Base-by-base conservation (phyloP, 2,329 filamentous ascomycete genomes). In the Orbilia oligospora region DNA sequence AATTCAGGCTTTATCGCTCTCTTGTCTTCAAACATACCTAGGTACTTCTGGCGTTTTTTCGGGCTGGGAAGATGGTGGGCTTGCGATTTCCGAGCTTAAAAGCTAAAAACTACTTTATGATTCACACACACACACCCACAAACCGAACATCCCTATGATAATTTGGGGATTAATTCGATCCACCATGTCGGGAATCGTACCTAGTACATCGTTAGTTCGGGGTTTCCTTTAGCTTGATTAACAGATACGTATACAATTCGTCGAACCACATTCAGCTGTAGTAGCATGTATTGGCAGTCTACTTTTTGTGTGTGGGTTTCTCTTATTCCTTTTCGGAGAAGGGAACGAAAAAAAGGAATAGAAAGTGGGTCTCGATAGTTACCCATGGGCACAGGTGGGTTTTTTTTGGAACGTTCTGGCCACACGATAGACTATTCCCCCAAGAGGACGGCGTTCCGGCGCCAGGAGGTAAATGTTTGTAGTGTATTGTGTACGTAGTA, bases 401-500 rank as follows among this genome's bases (percentile, higher is more conserved):
- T n/a, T 38, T 22, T 38, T 58, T 58, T 72, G 9, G 69, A 72
- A 72, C 58, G 33, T 66, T 38, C 53, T 53, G 53, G 24, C 55
- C 44, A 53, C 18, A 27, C 22, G 18, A 46, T 33, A 18, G 24
- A 55, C 48, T 55, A 55, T 55, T 33, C 38, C 66, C 53, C 66
- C 53, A 56, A n/a, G 55, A 63, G 53, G 67, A 18, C 44, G 38
- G 36, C 22, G 58, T 24, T 55, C 46, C 46, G 66, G 68, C 33
- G 44, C 55, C 48, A 71, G 44, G 33, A 49, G 24, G n/a, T 27
- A 51, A 12, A 51, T 51, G 41, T 46, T 14, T 46, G 20, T 51
- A 51, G 44, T 16, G 46, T 22, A 30, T n/a, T n/a, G n/a, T 30
- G 27, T 30, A 30, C 27, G 27, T 30, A 30, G 27, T n/a, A n/a